Evolutionary conservation across 805 yeast species (phyloP), one percentile per base, ranked within the genome.

Genomic region (Ogataea chonburiensis): DNA sequence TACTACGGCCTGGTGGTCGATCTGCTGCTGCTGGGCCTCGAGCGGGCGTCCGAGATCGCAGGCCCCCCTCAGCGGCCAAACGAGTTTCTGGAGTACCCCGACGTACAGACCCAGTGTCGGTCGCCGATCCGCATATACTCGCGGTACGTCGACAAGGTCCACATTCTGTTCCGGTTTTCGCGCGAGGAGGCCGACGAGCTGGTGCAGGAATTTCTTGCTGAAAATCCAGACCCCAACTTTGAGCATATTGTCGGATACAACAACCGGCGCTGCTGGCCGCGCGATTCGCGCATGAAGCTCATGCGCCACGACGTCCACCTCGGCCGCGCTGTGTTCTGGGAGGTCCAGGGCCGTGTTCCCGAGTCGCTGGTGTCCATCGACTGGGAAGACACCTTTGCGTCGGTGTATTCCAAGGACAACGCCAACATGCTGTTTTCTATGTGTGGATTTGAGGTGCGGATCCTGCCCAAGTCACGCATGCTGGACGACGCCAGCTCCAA

Each of bases 361-460:
- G 59, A 71, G 4, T 79, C 95, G 0, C 52, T 93, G 9, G 79
- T 89, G 0, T 64, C 77, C 1, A 65, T 91, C 11, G 74, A 73
- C 30, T 91, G 97, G 96, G 81, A 76, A 22, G 81, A 79, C 35
- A 70, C 95, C 0, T 71, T 79, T 48, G 89, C 88, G 0, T 86
- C 96, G 0, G 95, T 93, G 2, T 93, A 91, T 59, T 85, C 96
- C 12, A 75, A 73, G 38, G 95, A 89, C 42, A 93, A 93, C 53
- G 91, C 96, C 6, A 94, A 91, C 49, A 56, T 93, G 41, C 63
- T 91, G 20, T 87, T 91, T 51, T 74, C 93, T 0, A 85, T 93
- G 89, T 82, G 93, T 61, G 99, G 98, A 0, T 93, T 93, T 64
- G 98, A 93, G 54, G 82, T 93, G 1, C 68, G 98, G 37, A 81